Base-by-base conservation (phyloP, 306 rosid genomes). In the Vicia faba region DNA sequence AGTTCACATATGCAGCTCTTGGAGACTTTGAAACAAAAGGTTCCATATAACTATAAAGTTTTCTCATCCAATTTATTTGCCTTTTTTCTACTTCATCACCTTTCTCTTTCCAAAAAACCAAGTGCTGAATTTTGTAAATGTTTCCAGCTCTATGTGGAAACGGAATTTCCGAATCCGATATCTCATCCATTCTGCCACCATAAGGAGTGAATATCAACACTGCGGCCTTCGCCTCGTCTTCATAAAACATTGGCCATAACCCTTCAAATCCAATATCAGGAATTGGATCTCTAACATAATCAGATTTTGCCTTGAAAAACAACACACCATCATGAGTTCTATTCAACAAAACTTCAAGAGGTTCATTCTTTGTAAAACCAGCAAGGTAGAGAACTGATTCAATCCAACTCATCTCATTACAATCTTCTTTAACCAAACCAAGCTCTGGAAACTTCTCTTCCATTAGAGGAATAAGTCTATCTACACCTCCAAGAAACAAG, bases 141-240 rank as follows among this genome's bases (percentile, higher is more conserved):
- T 59, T 72, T 15, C 78, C 81, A 11, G 3, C 2, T 66, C 78
- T 66, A 2, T 78, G 69, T 4, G 78, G 82, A 23, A 49, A 78
- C 39, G 82, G 78, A 59, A 33, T 64, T 50, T 71, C 78, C 3
- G 55, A 39, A 9, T 78, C 78, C 1, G 74, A 12, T 59, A 78
- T 78, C 58, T 78, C 82, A 25, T 50, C 50, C 82, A 78, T 78
- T 61, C 36, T 72, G 1, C 82, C 82, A 2, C 82, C 82, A 71
- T 58, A 78, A 28, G 82, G 81, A 28, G 12, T 28, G 1, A 77
- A 10, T 38, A 14, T 8, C 54, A 76, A 3, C 2, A 5, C 0
- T 0, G 60, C 60, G 11, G 4, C 4, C 31, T 26, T 5, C 3
- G 60, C 53, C 20, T 64, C 81, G 5, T 58, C 57, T 39, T 57